Evolutionary conservation across 148 eudicot genomes (phyloP).

Genomic region (Drosera capensis): DNA sequence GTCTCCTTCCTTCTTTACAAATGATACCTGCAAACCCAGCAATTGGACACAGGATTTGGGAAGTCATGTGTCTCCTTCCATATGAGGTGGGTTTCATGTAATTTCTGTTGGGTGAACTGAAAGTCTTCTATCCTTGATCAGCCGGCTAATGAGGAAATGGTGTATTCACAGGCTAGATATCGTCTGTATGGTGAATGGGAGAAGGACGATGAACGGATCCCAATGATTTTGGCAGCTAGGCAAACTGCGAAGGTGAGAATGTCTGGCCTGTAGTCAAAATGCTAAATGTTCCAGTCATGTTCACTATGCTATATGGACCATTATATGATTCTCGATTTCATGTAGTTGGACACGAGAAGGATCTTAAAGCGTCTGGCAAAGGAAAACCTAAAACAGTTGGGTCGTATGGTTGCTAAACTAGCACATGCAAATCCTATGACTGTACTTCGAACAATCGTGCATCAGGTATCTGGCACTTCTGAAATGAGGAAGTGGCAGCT

Average conservation of each 20-base stretch:
- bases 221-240: conserved; percentile 91
- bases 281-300: neutral
- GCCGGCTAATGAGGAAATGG: conserved; percentile 2
- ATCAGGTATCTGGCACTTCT: conserved; percentile 74
- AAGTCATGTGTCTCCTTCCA: conserved; percentile 91
- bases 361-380: conserved; percentile 94
- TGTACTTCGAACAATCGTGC: conserved; percentile 90
- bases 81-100: conserved; percentile 92
- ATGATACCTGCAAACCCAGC: conserved; percentile 97
- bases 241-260: conserved; percentile 77
- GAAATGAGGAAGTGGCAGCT: neutral
- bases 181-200: conserved; percentile 99
- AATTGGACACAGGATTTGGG: conserved; percentile 90
- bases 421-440: conserved; percentile 99
- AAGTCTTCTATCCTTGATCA: neutral
- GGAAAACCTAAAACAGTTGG: conserved; percentile 95
- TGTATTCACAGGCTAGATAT: conserved; percentile 50
- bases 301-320: neutral
- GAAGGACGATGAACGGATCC: conserved; percentile 77
- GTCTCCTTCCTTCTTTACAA: conserved; percentile 93
- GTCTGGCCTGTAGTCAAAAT: neutral
- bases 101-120: neutral
- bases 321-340: conserved; percentile 6
- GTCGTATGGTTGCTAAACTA: conserved; percentile 99
- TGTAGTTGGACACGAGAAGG: conserved; percentile 95